A percentile compares a stretch with the other conserved stretches of the same genome.
These are phyloP conservation scores for Vigna hirtella DNA, from an alignment of 306 rosid genomes.

Conservation along the genomic window DNA sequence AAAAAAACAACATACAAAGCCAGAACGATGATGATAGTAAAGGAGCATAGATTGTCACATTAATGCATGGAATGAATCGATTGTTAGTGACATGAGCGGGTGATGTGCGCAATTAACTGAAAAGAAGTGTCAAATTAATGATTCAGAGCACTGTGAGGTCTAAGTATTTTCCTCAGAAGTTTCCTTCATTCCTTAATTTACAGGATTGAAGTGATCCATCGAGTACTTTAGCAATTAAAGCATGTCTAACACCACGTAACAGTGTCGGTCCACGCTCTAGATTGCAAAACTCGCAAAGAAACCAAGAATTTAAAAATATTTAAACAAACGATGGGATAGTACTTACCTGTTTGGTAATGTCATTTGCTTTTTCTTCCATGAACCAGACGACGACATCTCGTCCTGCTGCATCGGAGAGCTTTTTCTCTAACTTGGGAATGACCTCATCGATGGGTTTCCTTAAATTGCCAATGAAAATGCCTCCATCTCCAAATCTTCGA, in stretches of 20 bases:
- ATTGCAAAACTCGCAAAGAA: background rate
- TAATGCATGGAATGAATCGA: background rate
- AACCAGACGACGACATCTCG: slow-evolving; percentile 88
- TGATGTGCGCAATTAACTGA: background rate
- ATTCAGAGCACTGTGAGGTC: background rate
- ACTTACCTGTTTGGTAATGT: slow-evolving; percentile 82
- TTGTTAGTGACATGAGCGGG: background rate
- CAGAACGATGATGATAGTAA: background rate
- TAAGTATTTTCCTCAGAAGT: background rate
- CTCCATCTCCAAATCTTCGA: slow-evolving; percentile 96
- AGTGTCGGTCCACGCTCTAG: background rate
- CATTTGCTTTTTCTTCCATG: slow-evolving; percentile 85
- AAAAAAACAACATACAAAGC: background rate
- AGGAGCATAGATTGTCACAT: background rate
- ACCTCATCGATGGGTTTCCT: slow-evolving; percentile 91
- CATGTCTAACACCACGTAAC: background rate
- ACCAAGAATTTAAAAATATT: background rate
- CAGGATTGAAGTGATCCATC: background rate
- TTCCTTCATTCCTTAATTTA: background rate
- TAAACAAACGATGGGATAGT: background rate
- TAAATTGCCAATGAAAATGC: slow-evolving; percentile 87
- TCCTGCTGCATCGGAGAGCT: slow-evolving; percentile 82
- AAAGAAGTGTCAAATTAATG: background rate
- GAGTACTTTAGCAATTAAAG: background rate
- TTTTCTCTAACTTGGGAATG: slow-evolving; percentile 84